Evolutionary conservation across 495 filamentous ascomycete genomes (phyloP), one percentile per base, ranked within the genome.

Genomic region (Penicillium daleae): DNA sequence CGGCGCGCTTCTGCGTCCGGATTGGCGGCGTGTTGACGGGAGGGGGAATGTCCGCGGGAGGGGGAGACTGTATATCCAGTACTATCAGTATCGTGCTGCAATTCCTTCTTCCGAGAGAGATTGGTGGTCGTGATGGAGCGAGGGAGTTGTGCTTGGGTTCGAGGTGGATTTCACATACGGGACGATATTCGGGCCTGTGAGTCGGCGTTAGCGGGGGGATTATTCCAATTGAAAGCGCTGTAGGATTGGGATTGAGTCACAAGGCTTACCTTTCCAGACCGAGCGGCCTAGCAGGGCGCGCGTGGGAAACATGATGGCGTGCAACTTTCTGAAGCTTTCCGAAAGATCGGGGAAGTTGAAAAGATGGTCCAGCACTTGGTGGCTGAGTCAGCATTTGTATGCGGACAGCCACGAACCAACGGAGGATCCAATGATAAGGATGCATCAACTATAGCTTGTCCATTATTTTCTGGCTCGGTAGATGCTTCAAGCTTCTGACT

Each of bases 1-100:
- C 95, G 57, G 86, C 83, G 65, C 95, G 90, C 33, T 94, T 93
- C 75, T 92, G 90, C 21, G 95, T 99, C 65, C 85, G 87, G 76
- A 98, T 94, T 9, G 92, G 91, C 39, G 84, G 85, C 6, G 84
- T 78, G 67, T 89, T 90, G 0, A 86, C 81, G 29, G 79, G 82
- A 46, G 89, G 77, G 77, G 75, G 8, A 78, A 60, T 56, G 68
- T 70, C 57, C 73, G 71, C 24, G 77, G 76, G 32, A 83, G 78
- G 59, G 80, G 73, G 42, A 83, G 75, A 65, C 78, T 83, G 33
- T 33, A 31, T 46, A 15, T 27, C 24, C 13, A 49, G 19, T 22
- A 1, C 4, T 31, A 50, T 68, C 26, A 61, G 53, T 39, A 37
- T 58, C 50, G 15, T 51, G 33, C 51, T 19, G 10, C 46, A 29